Conservation (phyloP, 1,139 yeast species). For the Protomyces arabidopsidicola region DNA sequence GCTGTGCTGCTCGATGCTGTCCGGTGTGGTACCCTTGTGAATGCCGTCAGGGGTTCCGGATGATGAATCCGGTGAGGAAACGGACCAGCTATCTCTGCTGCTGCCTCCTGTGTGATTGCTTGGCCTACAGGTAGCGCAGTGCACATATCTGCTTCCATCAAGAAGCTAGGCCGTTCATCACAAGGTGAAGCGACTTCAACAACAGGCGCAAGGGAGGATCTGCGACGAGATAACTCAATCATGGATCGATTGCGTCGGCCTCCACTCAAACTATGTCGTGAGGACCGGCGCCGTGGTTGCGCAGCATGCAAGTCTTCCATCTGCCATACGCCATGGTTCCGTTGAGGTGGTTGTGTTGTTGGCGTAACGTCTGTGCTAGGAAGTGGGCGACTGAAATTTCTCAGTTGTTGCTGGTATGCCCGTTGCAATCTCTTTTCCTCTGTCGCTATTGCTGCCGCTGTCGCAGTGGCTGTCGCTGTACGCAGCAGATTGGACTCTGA, state of each 20-base stretch:
- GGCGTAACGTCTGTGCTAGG: background rate
- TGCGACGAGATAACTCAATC: background rate
- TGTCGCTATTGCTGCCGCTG: background rate
- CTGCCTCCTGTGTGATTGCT: background rate
- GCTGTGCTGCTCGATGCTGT: background rate
- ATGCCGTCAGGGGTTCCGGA: background rate
- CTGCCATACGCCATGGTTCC: background rate
- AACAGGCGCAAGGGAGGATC: background rate
- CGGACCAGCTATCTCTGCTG: background rate
- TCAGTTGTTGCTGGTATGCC: background rate
- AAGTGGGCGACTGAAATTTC: background rate
- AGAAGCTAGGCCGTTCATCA: background rate
- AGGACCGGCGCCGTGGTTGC: background rate
- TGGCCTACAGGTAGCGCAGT: too few relatives aligned
- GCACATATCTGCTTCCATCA: background rate
- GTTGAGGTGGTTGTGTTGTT: background rate
- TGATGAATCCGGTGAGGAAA: background rate
- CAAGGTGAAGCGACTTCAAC: background rate
- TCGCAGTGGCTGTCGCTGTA: background rate
- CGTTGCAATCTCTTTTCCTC: background rate
- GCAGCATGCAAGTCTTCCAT: background rate
- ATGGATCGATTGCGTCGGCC: background rate
- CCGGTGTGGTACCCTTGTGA: background rate
- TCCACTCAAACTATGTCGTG: background rate
- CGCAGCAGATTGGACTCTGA: slow-evolving; percentile 7